Evolutionary conservation across 495 filamentous ascomycete species (phyloP).

Genomic region (Penicillium arizonense): DNA sequence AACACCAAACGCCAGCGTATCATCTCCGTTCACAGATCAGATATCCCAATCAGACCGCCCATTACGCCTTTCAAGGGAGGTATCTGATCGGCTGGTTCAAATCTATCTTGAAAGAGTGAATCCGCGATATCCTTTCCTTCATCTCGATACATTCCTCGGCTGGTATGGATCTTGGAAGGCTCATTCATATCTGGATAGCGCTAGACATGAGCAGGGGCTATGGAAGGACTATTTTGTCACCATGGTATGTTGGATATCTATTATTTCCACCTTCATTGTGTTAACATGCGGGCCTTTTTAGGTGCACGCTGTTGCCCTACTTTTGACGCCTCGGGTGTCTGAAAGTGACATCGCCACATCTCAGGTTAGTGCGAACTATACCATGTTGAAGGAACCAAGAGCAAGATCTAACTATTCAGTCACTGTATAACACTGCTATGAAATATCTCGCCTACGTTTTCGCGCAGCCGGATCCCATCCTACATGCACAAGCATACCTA

Average conservation of each 20-base stretch:
- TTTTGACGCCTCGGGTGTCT: constrained; percentile 19
- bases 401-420: constrained; percentile 1
- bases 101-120: constrained; percentile 22
- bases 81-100: constrained; percentile 9
- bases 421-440: constrained; percentile 14
- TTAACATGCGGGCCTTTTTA: neutral
- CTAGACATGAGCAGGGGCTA: neutral
- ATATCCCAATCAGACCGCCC: neutral
- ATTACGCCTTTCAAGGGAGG: neutral
- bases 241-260: constrained; percentile 7
- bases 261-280: neutral
- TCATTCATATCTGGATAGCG: neutral
- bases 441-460: constrained; percentile 14
- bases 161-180: constrained; percentile 22
- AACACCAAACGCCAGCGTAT: neutral
- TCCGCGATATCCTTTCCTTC: constrained; percentile 23
- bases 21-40: neutral
- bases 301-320: constrained; percentile 21
- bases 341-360: constrained; percentile 14
- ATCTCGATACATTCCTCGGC: constrained; percentile 12
- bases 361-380: constrained; percentile 4
- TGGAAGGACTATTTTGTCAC: constrained; percentile 21
- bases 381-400: neutral
- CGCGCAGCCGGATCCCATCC: constrained; percentile 9
- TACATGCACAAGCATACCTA: constrained; percentile 24